phyloP scores from a whole-genome alignment of 495 filamentous ascomycete species.

The Peziza echinospora region DNA sequence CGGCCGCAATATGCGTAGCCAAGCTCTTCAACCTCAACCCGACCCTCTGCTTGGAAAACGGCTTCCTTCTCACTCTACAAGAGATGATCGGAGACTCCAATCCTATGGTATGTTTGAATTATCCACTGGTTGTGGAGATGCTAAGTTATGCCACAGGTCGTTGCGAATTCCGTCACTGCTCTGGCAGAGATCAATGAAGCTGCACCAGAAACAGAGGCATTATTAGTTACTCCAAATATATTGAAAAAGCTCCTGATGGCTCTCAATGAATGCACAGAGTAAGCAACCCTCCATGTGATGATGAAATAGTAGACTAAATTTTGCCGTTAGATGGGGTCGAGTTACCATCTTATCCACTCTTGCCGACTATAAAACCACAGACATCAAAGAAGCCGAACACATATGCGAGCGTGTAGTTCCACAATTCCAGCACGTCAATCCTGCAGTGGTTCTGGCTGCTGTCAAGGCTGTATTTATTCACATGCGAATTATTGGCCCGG shows the following conservation, averaged over 20 bases:
- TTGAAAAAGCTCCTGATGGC: slow-evolving; percentile 94
- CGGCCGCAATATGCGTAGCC: slow-evolving; percentile 89
- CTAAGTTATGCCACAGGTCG: slow-evolving; percentile 25
- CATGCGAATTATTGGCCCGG: slow-evolving; percentile 63
- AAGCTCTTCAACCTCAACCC: slow-evolving; percentile 95
- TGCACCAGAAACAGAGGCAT: slow-evolving; percentile 70
- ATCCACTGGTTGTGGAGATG: not conserved
- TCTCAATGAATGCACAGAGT: slow-evolving; percentile 87
- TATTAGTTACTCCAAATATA: slow-evolving; percentile 56
- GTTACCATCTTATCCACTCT: slow-evolving; percentile 82
- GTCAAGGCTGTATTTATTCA: slow-evolving; percentile 97
- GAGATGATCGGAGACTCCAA: slow-evolving; percentile 95
- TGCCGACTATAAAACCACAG: slow-evolving; percentile 63
- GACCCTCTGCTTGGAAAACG: slow-evolving; percentile 79
- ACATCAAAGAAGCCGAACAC: slow-evolving; percentile 92
- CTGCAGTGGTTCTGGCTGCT: slow-evolving; percentile 84
- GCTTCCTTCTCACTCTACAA: slow-evolving; percentile 86
- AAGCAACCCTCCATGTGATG: not conserved
- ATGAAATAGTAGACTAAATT: not conserved
- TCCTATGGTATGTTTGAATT: slow-evolving; percentile 45
- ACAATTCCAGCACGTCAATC: slow-evolving; percentile 97
- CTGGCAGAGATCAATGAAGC: slow-evolving; percentile 78
- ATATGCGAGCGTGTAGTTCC: slow-evolving; percentile 92
- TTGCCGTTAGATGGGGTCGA: slow-evolving; percentile 47
- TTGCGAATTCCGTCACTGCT: slow-evolving; percentile 88